Evolutionary conservation across 345 rosid species (phyloP).

Genomic region (Camelina laxa): DNA sequence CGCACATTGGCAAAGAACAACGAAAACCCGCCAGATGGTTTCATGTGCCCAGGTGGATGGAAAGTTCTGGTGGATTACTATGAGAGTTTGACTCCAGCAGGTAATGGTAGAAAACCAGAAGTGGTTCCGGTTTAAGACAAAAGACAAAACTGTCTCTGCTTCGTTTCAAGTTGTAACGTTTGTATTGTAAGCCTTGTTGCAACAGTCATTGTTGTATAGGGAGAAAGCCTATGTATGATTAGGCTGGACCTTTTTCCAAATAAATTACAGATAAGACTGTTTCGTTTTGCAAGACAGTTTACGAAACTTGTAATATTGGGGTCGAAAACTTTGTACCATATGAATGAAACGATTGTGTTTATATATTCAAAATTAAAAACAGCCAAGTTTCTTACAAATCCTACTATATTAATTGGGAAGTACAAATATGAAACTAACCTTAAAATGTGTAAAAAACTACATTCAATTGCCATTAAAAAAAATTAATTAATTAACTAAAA

Average conservation of each 20-base stretch:
- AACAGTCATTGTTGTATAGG: conserved; percentile 38
- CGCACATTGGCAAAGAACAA: conserved; percentile 88
- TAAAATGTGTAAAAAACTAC: no score
- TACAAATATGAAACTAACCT: no score
- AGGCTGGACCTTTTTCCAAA: conserved; percentile 34
- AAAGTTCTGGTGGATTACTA: conserved; percentile 88
- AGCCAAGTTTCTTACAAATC: no score
- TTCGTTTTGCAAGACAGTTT: conserved; percentile 1
- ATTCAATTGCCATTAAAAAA: no score
- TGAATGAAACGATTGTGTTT: conserved; percentile 34
- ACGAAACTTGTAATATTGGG: conserved; percentile 29
- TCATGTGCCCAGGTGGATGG: conserved; percentile 99
- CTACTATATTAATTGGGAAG: no score
- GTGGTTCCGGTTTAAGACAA: conserved; percentile 62
- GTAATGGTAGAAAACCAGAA: conserved; percentile 58
- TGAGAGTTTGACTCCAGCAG: conserved; percentile 63
- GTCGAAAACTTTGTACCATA: conserved; percentile 34
- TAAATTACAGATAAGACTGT: conserved; percentile 26
- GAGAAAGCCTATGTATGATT: conserved; percentile 33
- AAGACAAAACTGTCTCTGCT: conserved; percentile 4
- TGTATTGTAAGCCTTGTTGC: conserved; percentile 29
- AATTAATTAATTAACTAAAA: no score
- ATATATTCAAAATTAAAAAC: not conserved
- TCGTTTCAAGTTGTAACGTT: conserved; percentile 21
- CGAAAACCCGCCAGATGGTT: conserved; percentile 93